Base-by-base conservation (phyloP, 1,139 yeast species). In the Geotrichum restrictum region DNA sequence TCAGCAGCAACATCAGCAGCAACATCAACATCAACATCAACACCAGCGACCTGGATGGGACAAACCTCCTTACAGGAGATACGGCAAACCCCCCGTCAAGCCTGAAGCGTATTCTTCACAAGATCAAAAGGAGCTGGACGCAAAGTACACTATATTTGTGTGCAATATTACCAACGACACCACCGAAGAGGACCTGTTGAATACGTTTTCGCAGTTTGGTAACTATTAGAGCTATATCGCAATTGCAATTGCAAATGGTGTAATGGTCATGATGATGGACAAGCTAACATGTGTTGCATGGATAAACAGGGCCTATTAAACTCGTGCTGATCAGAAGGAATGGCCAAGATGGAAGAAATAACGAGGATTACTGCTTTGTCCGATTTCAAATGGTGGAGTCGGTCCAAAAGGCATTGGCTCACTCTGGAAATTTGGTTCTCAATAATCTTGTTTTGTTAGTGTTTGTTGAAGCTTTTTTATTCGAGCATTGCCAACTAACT, bases 171-270 rank as follows among this genome's bases (percentile, higher is more conserved):
- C 48, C 4, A 8, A 37, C 2, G 42, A 42, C 7, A 47, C 54
- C 3, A 42, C 54, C 13, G 37, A 43, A 29, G 33, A 37, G 14
- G 54, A 51, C 14, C 21, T 51, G 14, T 8, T 33, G 3, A 31
- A 40, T 2, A 14, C 46, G 18, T 47, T 51, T 43, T 46, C 51
- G 11, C 48, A 47, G 31, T 51, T 51, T 47, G 54, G 54, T 47
- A 45, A 13, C 42, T 8, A 16, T n/a, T n/a, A n/a, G n/a, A n/a
- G n/a, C n/a, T n/a, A n/a, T n/a, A n/a, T n/a, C n/a, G n/a, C n/a
- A n/a, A n/a, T n/a, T n/a, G n/a, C n/a, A n/a, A n/a, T n/a, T n/a
- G n/a, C n/a, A n/a, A n/a, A n/a, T n/a, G n/a, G n/a, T n/a, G n/a
- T n/a, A n/a, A n/a, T n/a, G n/a, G n/a, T n/a, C n/a, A n/a, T n/a